Base-by-base conservation (phyloP, 441 rosid genomes). In the Hura crepitans region DNA sequence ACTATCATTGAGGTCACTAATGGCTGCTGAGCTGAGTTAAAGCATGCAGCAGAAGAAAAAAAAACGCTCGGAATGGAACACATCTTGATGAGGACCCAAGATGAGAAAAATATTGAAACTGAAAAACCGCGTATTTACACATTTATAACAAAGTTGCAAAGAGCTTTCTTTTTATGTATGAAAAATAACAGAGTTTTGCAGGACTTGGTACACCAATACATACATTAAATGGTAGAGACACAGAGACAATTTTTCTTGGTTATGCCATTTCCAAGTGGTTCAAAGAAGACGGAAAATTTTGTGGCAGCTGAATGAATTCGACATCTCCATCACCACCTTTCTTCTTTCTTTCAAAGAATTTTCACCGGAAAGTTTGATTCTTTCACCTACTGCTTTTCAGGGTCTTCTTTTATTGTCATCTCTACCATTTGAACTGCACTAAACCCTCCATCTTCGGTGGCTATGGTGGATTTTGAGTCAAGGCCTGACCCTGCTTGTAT, bases 401-500 rank as follows among this genome's bases (percentile, higher is more conserved):
- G 89, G 11, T 54, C 92, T 81, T 89, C 98, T 81, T 72, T 81
- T 70, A 91, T 85, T 77, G 79, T 91, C 98, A 91, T 86, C 64
- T 84, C 93, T 63, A 81, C 84, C 86, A 89, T 81, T 78, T 91
- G 90, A 9, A 87, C 80, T 30, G 87, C 72, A 61, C 80, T 47
- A 72, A 91, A 89, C 20, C 84, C 90, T 14, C 86, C 87, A 43
- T 85, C 95, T 9, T 88, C 93, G 0, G 87, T 79, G 67, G 81
- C 76, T 1, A 89, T 85, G 37, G 90, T 84, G 5, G 90, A 88
- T 69, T 84, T 90, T 0, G 98, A 85, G 70, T 91, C 96, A 28
- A 89, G 39, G 17, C 90, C 97, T 0, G 85, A 86, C 72, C 91
- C 95, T 0, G 93, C 84, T 66, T 91, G 93, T 61, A 94, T 94